Evolutionary conservation across 2,329 filamentous ascomycete genomes (phyloP), one percentile per base, ranked within the genome.

Genomic region (Parastagonospora nodorum): DNA sequence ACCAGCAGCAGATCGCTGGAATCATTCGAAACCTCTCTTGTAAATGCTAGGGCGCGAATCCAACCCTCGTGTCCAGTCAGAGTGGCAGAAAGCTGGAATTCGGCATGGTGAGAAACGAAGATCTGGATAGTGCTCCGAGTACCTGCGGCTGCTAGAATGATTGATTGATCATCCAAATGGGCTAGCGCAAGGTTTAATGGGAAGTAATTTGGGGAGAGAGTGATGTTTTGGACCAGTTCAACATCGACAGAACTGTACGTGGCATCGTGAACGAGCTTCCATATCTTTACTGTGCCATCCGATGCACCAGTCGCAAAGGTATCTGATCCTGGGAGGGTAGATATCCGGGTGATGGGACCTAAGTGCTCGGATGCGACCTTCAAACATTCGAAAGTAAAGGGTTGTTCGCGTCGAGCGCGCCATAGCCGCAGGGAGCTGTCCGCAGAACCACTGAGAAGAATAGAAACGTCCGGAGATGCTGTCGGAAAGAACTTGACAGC

Each of bases 41-140:
- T 83, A 60, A 99, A 94, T 56, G 87, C 87, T 10, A 99, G 79
- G 11, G 91, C 93, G 41, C 93, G 83, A 40, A 99, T 86, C 94
- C 94, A 99, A 49, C 90, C 93, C 74, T 99, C 94, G 66, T 99
- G 94, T 3, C 94, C 94, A 0, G 85, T 82, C 15, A 99, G 81
- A 0, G 87, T 92, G 10, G 92, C 89, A 54, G 89, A 87, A 7
- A 89, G 80, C 27, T 81, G 79, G 63, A 96, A 96, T 1, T 82
- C 74, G 2, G 71, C 59, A 12, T 78, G 66, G 50, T 82, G 76
- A 2, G 87, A 80, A 32, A 88, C 83, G 60, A 89, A 93, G 9
- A 97, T 80, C 63, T 97, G 92, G 40, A 99, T 84, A n/a, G 80
- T 83, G 49, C 87, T 88, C 52, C 84, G 87, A 2, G 94, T 97